Evolutionary conservation across 2,329 filamentous ascomycete genomes (phyloP).

Genomic region (Didymella sp.): DNA sequence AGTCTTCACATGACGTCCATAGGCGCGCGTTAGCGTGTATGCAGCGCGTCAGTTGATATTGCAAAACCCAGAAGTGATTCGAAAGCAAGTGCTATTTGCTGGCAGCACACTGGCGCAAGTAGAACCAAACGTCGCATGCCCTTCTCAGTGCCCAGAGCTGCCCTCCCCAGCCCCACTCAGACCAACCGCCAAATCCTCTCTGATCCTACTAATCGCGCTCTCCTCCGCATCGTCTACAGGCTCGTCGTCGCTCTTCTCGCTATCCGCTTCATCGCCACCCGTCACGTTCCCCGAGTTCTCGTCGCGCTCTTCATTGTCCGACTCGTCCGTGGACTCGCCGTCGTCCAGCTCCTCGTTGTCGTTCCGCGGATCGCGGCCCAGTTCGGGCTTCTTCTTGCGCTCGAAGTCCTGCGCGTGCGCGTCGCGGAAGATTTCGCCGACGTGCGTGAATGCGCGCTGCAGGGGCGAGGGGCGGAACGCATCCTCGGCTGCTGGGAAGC

Average conservation of each 20-base stretch:
- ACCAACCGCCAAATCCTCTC: constrained; percentile 16
- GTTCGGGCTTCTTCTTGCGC: constrained; percentile 68
- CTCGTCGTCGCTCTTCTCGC: constrained; percentile 5
- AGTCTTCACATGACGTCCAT: too few species aligned
- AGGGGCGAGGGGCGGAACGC: constrained; percentile 43
- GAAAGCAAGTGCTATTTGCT: neutral
- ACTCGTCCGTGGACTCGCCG: constrained; percentile 29
- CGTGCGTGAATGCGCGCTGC: constrained; percentile 56
- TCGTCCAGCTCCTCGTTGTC: constrained; percentile 49
- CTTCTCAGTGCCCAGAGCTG: neutral
- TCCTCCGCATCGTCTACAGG: constrained; percentile 10
- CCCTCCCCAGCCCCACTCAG: constrained; percentile 1
- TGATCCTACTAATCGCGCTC: constrained; percentile 11
- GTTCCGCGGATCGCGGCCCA: constrained; percentile 42
- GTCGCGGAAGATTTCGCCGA: constrained; percentile 74
- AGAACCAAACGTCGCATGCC: neutral
- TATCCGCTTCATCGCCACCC: constrained; percentile 12
- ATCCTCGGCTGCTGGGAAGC: constrained; percentile 18
- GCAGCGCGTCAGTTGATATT: too few species aligned
- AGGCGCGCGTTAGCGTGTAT: too few species aligned
- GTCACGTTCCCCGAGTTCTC: constrained; percentile 34
- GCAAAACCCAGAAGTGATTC: neutral
- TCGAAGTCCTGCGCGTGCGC: constrained; percentile 94
- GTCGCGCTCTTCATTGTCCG: constrained; percentile 35
- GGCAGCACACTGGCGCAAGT: neutral